Evolutionary conservation across 1,284 basidiomycete species (phyloP), one percentile per base, ranked within the genome.

Genomic region (Cryptococcus sp.): DNA sequence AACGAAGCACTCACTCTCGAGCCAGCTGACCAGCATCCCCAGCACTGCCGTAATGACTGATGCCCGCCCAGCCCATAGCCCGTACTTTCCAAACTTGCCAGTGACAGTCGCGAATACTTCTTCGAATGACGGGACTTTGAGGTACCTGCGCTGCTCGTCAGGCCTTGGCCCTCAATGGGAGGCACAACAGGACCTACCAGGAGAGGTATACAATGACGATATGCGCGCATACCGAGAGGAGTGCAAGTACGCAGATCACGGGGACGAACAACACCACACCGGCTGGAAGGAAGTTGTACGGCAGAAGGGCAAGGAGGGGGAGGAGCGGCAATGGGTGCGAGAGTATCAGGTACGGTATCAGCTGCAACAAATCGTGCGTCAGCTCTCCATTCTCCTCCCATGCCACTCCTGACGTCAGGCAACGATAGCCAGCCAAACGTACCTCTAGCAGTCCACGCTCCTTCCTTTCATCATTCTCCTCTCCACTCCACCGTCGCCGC

Each of bases 201-300:
- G 74, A 64, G 1, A 78, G 69, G 56, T 78, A 77, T 45, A 77
- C 74, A 21, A 76, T 74, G 40, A 78, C 77, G 21, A 78, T 73
- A 46, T 77, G 75, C 0, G 76, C 75, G 45, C 75, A 77, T 8
- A 69, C 66, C 2, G 71, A 73, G 8, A 77, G 60, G 1, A 65
- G 52, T 0, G 72, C 71, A 23, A 75, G 54, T 8, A 72, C 60
- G 43, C 70, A 72, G 40, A 77, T 64, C 12, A 73, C 50, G 6
- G 76, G 76, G 45, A 78, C 63, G 64, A 76, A 78, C 43, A 78
- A 63, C 3, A 75, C 70, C 1, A 76, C 72, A 16, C 77, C 77
- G 2, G 71, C 76, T 0, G 77, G 77, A 12, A 78, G 63, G 53
- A 78, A 77, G 52, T 72, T 71, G 53, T 72, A 69, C 9, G 76